Evolutionary conservation across 176 grass and related monocot genomes (phyloP).

Genomic region (Chloris gayana): DNA sequence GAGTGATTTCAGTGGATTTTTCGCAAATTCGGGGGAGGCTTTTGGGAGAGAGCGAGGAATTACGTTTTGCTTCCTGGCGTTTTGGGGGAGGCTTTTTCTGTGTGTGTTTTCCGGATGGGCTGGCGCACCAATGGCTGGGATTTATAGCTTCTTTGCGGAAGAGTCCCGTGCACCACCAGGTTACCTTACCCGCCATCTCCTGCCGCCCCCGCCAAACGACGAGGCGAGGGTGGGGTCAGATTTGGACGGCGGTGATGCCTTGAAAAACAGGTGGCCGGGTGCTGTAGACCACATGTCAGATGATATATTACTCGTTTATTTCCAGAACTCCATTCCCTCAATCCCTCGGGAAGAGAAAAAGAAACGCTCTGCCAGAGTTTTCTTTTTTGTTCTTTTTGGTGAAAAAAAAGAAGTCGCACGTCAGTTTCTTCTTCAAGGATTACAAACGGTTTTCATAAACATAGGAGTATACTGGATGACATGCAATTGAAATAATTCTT

Average conservation of each 20-base stretch:
- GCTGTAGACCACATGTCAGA: not conserved
- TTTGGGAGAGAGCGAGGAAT: not conserved
- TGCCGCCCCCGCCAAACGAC: not conserved
- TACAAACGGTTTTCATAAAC: too few species aligned
- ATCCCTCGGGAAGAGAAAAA: too few species aligned
- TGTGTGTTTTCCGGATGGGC: not conserved
- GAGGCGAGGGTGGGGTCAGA: not conserved
- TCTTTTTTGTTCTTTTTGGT: too few species aligned
- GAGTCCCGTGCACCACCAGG: conserved; percentile 31
- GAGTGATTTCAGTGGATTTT: not conserved
- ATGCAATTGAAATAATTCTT: too few species aligned
- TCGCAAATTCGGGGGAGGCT: not conserved
- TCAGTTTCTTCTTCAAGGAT: not conserved
- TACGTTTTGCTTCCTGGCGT: conserved; percentile 12
- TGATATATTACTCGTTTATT: not conserved
- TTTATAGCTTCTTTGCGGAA: conserved; percentile 18
- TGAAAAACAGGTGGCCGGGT: not conserved
- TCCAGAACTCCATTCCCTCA: not conserved
- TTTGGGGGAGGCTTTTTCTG: not conserved
- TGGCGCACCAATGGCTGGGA: conserved; percentile 4
- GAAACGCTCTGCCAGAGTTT: too few species aligned
- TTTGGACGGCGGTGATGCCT: not conserved
- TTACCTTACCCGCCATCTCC: conserved; percentile 1
- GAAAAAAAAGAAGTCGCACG: not conserved
- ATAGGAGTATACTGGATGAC: too few species aligned